Base-by-base conservation (phyloP, 2,329 filamentous ascomycete species). In the Sclerotinia sclerotiorum region DNA sequence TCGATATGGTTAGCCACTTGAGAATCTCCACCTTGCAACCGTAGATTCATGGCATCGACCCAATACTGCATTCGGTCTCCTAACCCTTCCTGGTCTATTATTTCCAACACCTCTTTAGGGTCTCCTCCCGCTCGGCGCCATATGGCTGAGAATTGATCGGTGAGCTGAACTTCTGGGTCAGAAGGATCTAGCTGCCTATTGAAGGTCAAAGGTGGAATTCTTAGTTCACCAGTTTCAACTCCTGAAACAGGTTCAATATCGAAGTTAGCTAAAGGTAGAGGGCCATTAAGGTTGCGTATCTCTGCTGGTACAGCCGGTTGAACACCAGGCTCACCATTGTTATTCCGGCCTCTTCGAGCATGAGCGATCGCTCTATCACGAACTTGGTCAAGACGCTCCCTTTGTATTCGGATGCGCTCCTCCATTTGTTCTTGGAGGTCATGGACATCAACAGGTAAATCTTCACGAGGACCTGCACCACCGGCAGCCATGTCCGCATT, bases 91-190 rank as follows among this genome's bases (percentile, higher is more conserved):
- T 86, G 83, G 51, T 84, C 83, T 44, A 90, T 87, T 29, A 91
- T 86, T 52, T 82, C 80, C 3, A 89, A 72, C 35, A 91, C 86
- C 69, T 82, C 83, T 48, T 85, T 81, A 0, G 84, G 83, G 72
- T 90, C 83, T 5, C 88, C 88, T 55, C 83, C 82, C 1, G 87
- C 87, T 67, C 85, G 84, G 54, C 83, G 81, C 77, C 87, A 89
- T 49, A 86, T 88, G 67, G 81, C 82, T 72, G 84, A 80, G 77
- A 80, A 86, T 74, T 81, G 84, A 69, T 75, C 75, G 19, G 73
- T 75, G 70, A 74, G 75, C 58, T 69, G 72, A 46, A 77, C 75
- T 61, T 77, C 75, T 35, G 73, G 65, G 19, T 42, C 55, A 51
- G 32, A 51, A 15, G 19, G 10, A 61, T 52, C 19, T 4, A 3